Conservation (phyloP, 306 rosid species). For the Dryas alaskensis region DNA sequence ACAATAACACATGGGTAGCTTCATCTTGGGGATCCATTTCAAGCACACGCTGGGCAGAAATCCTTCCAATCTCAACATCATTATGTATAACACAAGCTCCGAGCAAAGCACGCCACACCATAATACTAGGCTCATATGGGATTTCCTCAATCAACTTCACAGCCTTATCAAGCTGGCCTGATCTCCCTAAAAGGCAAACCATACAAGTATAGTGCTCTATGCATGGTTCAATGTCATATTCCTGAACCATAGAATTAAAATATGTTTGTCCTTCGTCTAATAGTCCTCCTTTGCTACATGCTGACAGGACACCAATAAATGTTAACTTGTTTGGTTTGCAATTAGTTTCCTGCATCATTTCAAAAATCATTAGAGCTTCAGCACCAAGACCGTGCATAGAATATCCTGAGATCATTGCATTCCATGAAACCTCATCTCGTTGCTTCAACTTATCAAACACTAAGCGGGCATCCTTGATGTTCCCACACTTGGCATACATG, state of each 20-base stretch:
- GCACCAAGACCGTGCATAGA: conserved; percentile 44
- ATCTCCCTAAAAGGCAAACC: conserved; percentile 59
- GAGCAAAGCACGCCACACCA: conserved; percentile 86
- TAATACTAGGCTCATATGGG: conserved; percentile 66
- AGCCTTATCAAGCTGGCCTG: conserved; percentile 64
- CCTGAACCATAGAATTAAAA: conserved; percentile 39
- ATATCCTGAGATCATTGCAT: conserved; percentile 48
- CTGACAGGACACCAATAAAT: conserved; percentile 49
- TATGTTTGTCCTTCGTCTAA: conserved; percentile 46
- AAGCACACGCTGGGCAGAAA: conserved; percentile 57
- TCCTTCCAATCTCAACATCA: conserved; percentile 56
- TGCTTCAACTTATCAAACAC: conserved; percentile 39
- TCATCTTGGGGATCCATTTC: conserved; percentile 76
- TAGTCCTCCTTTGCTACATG: conserved; percentile 51
- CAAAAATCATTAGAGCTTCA: conserved; percentile 40
- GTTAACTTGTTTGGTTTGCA: conserved; percentile 43
- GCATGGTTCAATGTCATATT: conserved; percentile 56
- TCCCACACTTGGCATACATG: conserved; percentile 57
- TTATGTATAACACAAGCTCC: conserved; percentile 74
- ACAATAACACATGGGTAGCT: conserved; percentile 65
- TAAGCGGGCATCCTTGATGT: conserved; percentile 37
- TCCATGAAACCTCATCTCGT: conserved; percentile 49
- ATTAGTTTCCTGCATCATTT: conserved; percentile 38
- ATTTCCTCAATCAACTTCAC: conserved; percentile 61
- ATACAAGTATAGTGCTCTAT: conserved; percentile 81